Evolutionary conservation across 306 rosid species (phyloP).

Genomic region (Amphicarpaea edgeworthii): DNA sequence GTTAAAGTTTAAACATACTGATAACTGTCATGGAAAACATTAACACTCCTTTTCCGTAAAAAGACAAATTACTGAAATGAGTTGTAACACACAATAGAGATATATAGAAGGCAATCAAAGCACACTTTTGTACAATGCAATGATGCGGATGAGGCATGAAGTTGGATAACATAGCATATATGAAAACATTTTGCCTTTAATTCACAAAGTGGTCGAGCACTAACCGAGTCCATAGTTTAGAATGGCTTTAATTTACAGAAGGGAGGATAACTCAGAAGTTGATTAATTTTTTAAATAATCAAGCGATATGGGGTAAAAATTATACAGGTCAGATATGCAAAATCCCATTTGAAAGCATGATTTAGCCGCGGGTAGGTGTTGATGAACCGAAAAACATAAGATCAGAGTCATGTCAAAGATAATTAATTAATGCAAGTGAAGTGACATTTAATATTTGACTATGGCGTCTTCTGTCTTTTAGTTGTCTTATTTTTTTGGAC

Average conservation of each 20-base stretch:
- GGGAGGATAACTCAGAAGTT: not conserved
- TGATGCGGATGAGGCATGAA: constrained; percentile 31
- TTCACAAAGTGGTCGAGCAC: constrained; percentile 8
- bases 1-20: not conserved
- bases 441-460: constrained; percentile 40
- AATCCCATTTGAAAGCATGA: constrained; percentile 30
- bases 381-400: constrained; percentile 33
- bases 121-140: constrained; percentile 32
- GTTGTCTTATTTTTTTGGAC: constrained; percentile 34
- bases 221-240: not conserved
- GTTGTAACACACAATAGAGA: constrained; percentile 29
- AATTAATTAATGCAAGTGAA: constrained; percentile 4
- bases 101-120: not conserved
- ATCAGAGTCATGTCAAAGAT: constrained; percentile 47
- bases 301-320: too few species aligned
- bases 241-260: not conserved
- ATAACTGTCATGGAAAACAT: constrained; percentile 2
- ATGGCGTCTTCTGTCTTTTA: constrained; percentile 29
- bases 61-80: constrained; percentile 36
- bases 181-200: not conserved
- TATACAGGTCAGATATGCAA: constrained; percentile 15
- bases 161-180: constrained; percentile 26
- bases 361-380: constrained; percentile 33
- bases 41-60: not conserved
- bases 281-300: not conserved